These are phyloP conservation scores for Tuber umbilicatum DNA, from an alignment of 495 filamentous ascomycete species.

Conservation along the genomic window DNA sequence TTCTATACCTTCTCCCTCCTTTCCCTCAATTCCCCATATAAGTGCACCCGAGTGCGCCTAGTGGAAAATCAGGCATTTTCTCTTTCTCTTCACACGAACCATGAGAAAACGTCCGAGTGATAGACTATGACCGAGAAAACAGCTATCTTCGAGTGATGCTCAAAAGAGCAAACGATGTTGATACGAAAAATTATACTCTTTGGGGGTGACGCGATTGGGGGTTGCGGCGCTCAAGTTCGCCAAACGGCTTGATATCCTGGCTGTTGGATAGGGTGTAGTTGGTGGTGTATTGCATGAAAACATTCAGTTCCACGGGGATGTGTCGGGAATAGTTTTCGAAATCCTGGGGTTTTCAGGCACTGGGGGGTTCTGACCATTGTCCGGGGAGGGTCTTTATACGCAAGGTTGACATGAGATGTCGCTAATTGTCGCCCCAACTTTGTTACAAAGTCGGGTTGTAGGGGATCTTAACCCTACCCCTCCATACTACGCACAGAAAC, in stretches of 20 bases:
- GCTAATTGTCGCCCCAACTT: no score
- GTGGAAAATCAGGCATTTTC: not conserved
- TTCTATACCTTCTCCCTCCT: not conserved
- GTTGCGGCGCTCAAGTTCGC: no score
- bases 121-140: not conserved
- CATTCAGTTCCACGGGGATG: no score
- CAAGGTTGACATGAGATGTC: not conserved
- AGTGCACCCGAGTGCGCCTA: not conserved
- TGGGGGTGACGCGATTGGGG: no score
- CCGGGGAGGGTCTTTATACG: not conserved
- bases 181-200: not conserved
- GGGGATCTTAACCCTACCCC: not conserved
- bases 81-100: not conserved
- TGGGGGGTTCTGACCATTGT: not conserved
- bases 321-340: no score
- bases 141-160: not conserved
- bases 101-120: not conserved
- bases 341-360: not conserved
- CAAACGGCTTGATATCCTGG: not conserved
- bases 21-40: not conserved
- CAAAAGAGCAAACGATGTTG: not conserved
- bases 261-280: not conserved
- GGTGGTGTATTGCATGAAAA: not conserved
- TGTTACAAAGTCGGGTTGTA: not conserved
- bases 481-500: not conserved